Evolutionary conservation across 371 early-diverging fungal species (phyloP).

Genomic region (Catenaria anguillulae): DNA sequence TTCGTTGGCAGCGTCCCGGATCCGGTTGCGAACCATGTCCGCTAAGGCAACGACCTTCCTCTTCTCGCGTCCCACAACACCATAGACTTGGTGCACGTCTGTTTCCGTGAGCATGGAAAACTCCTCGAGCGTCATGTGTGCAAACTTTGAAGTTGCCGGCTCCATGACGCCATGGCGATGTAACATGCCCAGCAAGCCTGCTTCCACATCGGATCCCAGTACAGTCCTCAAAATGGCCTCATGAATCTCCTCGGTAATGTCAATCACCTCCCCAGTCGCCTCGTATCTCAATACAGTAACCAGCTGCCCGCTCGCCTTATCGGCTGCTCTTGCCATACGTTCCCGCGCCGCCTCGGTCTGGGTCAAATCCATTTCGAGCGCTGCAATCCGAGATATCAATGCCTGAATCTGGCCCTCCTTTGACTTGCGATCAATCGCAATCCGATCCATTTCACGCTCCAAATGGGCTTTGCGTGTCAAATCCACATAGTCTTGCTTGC

Average conservation of each 20-base stretch:
- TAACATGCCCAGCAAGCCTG: background rate
- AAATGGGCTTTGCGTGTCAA: background rate
- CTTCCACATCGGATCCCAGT: too few relatives aligned
- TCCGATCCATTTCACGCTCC: background rate
- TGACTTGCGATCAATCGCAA: background rate
- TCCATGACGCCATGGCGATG: background rate
- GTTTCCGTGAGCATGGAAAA: background rate
- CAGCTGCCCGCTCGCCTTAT: background rate
- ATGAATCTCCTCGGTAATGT: background rate
- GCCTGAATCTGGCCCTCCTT: background rate
- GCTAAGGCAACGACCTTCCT: conserved; percentile 25
- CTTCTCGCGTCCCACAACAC: conserved; percentile 14
- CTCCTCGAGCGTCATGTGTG: background rate
- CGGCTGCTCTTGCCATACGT: background rate
- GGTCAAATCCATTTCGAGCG: background rate
- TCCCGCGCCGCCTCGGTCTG: background rate
- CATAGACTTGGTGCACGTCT: background rate
- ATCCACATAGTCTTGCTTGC: background rate
- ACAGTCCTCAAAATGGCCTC: background rate
- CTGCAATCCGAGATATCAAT: background rate
- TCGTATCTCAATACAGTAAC: background rate
- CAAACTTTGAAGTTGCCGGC: too few relatives aligned
- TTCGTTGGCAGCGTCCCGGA: conserved; percentile 28
- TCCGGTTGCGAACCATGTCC: conserved; percentile 28
- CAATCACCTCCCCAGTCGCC: background rate